phyloP scores from a whole-genome alignment of 108 stramenopile genomes.

The Fragilariopsis cylindrus region DNA sequence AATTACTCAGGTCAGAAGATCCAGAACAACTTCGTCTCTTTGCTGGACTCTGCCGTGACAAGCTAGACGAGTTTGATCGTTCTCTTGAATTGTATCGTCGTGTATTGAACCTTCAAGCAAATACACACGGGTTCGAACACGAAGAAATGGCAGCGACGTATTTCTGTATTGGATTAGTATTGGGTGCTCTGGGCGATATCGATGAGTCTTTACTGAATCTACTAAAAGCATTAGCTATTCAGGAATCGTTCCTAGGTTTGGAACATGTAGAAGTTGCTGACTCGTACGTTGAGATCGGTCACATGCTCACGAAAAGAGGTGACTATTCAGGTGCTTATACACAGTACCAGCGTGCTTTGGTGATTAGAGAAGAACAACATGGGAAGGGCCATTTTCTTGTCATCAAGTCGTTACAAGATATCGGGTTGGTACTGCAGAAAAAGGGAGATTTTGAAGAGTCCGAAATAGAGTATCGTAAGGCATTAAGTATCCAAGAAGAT shows the following conservation, averaged over 20 bases:
- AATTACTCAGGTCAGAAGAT: slow-evolving; percentile 34
- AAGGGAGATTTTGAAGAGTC: slow-evolving; percentile 36
- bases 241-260: slow-evolving; percentile 25
- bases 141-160: slow-evolving; percentile 31
- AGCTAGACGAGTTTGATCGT: slow-evolving; percentile 35
- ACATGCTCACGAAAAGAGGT: slow-evolving; percentile 31
- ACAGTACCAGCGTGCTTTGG: slow-evolving; percentile 23
- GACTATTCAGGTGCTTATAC: slow-evolving; percentile 36
- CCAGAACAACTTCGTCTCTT: slow-evolving; percentile 35
- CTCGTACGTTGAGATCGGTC: slow-evolving; percentile 32
- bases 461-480: slow-evolving; percentile 20
- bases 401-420: slow-evolving; percentile 36
- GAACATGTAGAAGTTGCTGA: slow-evolving; percentile 33
- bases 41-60: slow-evolving; percentile 29
- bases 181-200: slow-evolving; percentile 26
- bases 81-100: slow-evolving; percentile 38
- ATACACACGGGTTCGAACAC: slow-evolving; percentile 16
- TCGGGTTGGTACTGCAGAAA: slow-evolving; percentile 29
- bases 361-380: slow-evolving; percentile 32
- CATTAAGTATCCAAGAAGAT: slow-evolving; percentile 33
- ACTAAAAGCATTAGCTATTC: slow-evolving; percentile 33
- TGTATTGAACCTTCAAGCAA: slow-evolving; percentile 28
- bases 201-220: slow-evolving; percentile 31
- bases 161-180: slow-evolving; percentile 26
- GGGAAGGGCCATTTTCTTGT: slow-evolving; percentile 39